Conservation (phyloP, 495 filamentous ascomycete genomes). For the Paragyromitra xinjiangensis region DNA sequence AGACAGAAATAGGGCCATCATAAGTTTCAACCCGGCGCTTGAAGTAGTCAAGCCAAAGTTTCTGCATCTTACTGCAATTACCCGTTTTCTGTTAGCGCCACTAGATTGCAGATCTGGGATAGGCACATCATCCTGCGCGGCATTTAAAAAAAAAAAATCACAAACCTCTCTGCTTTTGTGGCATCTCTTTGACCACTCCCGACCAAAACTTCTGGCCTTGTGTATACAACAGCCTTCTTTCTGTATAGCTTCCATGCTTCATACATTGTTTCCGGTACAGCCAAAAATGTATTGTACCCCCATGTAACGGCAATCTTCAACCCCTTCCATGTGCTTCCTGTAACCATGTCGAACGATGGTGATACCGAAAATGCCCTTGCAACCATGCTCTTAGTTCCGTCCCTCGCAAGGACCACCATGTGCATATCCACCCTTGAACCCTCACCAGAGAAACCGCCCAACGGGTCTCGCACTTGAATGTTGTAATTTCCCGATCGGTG, state of each 20-base stretch:
- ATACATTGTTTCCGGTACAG: conserved; percentile 56
- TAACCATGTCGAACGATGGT: conserved; percentile 52
- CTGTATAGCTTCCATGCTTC: conserved; percentile 57
- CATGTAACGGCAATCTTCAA: conserved; percentile 53
- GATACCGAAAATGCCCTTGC: conserved; percentile 55
- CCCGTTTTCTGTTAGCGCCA: conserved; percentile 22
- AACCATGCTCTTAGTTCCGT: conserved; percentile 56
- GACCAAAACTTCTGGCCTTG: conserved; percentile 52
- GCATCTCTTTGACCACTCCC: conserved; percentile 54
- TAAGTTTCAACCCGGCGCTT: conserved; percentile 47
- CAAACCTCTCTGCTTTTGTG: conserved; percentile 52
- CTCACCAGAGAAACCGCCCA: conserved; percentile 39
- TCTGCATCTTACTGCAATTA: conserved; percentile 52
- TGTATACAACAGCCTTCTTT: conserved; percentile 54
- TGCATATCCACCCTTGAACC: conserved; percentile 53
- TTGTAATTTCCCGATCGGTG: conserved; percentile 57
- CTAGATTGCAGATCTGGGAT: background rate
- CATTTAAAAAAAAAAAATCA: conserved; percentile 24
- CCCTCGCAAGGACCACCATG: conserved; percentile 54
- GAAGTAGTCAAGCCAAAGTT: conserved; percentile 54
- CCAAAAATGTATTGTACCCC: conserved; percentile 56
- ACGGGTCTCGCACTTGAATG: conserved; percentile 57
- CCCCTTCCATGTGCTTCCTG: conserved; percentile 45
- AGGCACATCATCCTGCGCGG: conserved; percentile 1
- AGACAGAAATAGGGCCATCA: conserved; percentile 43